Evolutionary conservation across 306 rosid species (phyloP), one percentile per base, ranked within the genome.

Genomic region (Fragaria ananassa): DNA sequence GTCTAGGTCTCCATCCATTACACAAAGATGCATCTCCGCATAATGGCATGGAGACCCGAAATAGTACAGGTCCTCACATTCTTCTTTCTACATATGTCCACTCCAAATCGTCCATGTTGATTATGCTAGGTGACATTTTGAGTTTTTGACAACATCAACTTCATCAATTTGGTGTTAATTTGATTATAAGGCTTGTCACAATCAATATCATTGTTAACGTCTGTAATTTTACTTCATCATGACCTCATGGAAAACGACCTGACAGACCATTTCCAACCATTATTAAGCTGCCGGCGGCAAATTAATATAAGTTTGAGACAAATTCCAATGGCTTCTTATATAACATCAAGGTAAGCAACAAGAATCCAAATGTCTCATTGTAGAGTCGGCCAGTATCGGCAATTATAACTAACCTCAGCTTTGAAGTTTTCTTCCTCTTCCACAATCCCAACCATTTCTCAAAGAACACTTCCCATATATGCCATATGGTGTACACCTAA

Each of bases 221-320:
- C 23, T 34, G 29, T 57, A 6, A 41, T 64, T 54, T 58, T 51
- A 25, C 66, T 74, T 80, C 78, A 79, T 67, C 39, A 83, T 49
- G 83, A 79, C 74, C 78, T 71, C 78, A 60, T 76, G 77, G 74
- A 75, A 83, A 85, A 44, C 75, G 82, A 68, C 76, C 35, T 34
- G 91, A 72, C 87, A 82, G 54, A 76, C 68, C 67, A 64, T 46
- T 45, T 62, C 78, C 75, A 77, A n/a, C 68, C 44, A 19, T 37
- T 78, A 25, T 42, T n/a, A 19, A 70, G 60, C 58, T 82, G 93
- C 89, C 91, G 91, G 89, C 91, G 31, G 37, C 47, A 74, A 79
- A 83, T 81, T 74, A n/a, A 8, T 19, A 3, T 81, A 31, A 6
- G 35, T 44, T 31, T 3, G 27, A 23, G 51, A 39, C 70, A 39